Evolutionary conservation across 2,329 filamentous ascomycete genomes (phyloP).

Genomic region (Fusarium albosuccineum): DNA sequence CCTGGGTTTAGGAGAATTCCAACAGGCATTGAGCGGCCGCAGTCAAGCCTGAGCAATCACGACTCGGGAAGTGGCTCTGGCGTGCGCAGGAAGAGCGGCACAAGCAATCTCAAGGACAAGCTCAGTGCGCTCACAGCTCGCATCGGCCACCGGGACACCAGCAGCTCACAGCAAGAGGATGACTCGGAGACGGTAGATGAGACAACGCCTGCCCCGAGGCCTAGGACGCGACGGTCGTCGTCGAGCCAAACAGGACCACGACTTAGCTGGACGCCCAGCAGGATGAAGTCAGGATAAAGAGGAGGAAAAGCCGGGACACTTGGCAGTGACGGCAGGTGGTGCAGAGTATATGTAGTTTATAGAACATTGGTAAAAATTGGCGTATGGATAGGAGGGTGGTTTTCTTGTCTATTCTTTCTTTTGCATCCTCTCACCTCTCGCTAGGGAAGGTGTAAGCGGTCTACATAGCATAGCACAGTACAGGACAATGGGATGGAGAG

Average conservation of each 20-base stretch:
- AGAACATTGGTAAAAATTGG: conserved; percentile 28
- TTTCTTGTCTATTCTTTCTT: conserved; percentile 30
- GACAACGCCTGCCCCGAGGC: conserved; percentile 24
- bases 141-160: conserved; percentile 42
- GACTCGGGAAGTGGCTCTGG: conserved; percentile 33
- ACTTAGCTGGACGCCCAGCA: conserved; percentile 33
- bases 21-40: conserved; percentile 46
- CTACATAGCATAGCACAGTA: conserved; percentile 27
- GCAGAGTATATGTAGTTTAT: conserved; percentile 24
- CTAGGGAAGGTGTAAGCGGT: conserved; percentile 9
- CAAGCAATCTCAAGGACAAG: conserved; percentile 52
- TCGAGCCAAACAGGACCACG: conserved; percentile 37
- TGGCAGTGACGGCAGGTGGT: conserved; percentile 10
- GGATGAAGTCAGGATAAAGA: conserved; percentile 31
- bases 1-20: conserved; percentile 43
- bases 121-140: conserved; percentile 52
- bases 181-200: conserved; percentile 40
- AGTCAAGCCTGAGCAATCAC: conserved; percentile 50
- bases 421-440: conserved; percentile 19
- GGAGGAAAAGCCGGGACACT: conserved; percentile 11
- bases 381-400: conserved; percentile 30
- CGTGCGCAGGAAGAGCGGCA: conserved; percentile 48
- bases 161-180: conserved; percentile 38
- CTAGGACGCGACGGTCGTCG: conserved; percentile 37
- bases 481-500: conserved; percentile 15